Base-by-base conservation (phyloP, 2,329 filamentous ascomycete genomes). In the Exophiala spinifera region DNA sequence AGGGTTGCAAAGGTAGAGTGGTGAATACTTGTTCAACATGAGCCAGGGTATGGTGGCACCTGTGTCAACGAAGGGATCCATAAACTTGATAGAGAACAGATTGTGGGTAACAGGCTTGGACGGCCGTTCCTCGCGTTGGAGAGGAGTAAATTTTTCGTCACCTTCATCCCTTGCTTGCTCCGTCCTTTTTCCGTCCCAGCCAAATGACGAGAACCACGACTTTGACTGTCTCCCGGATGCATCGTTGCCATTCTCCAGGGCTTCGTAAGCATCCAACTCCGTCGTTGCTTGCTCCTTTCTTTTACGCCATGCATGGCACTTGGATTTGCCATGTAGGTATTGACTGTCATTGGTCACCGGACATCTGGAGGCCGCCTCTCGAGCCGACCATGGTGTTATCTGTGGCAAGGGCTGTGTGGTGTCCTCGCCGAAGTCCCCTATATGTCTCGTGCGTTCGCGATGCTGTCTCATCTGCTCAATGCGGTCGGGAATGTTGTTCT, bases 11-110 rank as follows among this genome's bases (percentile, higher is more conserved):
- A 61, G 57, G 33, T 59, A 61, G n/a, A 79, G 64, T 0, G 80
- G 81, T 1, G 81, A 84, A 65, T 84, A 84, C 0, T 74, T 70
- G 57, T 73, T 79, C 37, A 73, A 71, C 57, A 74, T 62, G n/a
- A 77, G 63, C 59, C 76, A 77, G 2, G 68, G 61, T 8, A 69
- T 62, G 3, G 67, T 67, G 51, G 70, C 61, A 25, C 72, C 70
- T 17, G 70, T 67, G 17, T 69, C 59, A 47, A 64, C 60, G 19
- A 70, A 66, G 53, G 67, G 64, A 47, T 69, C 67, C 36, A 63
- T 56, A 5, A 51, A 36, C 8, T 54, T 51, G 21, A 39, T 52
- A 2, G 31, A 39, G 31, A 53, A 57, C 42, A 60, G 21, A 4
- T 45, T 55, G 39, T 60, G 57, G 15, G 40, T 49, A 2, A 51